Evolutionary conservation across 768 basidiomycete genomes (phyloP).

Genomic region (Austroboletus eburneus): DNA sequence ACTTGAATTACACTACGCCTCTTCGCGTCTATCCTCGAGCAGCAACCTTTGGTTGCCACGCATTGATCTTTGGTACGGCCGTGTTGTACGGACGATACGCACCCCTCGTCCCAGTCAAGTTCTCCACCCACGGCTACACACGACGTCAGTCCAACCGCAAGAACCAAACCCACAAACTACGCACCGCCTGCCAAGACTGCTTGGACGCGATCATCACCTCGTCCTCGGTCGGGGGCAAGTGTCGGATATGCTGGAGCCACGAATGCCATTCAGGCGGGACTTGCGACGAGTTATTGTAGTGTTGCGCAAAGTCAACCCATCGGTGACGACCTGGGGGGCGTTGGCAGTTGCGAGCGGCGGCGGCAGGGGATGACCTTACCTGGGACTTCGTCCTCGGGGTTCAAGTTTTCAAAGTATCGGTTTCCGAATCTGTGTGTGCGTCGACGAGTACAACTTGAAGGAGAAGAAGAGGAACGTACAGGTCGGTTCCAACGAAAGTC

Average conservation of each 20-base stretch:
- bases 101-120: constrained; percentile 88
- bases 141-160: not conserved
- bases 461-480: constrained; percentile 48
- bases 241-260: constrained; percentile 89
- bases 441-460: not conserved
- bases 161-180: constrained; percentile 19
- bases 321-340: constrained; percentile 74
- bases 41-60: constrained; percentile 77
- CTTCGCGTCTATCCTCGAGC: constrained; percentile 36
- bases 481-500: constrained; percentile 68
- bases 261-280: constrained; percentile 97
- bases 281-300: constrained; percentile 88
- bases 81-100: constrained; percentile 91
- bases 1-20: not conserved
- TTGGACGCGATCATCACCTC: constrained; percentile 55
- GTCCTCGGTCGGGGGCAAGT: constrained; percentile 75
- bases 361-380: constrained; percentile 43
- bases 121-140: constrained; percentile 75
- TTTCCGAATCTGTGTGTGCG: constrained; percentile 75
- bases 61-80: constrained; percentile 69
- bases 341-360: not conserved
- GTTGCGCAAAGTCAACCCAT: constrained; percentile 95
- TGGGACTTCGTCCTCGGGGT: constrained; percentile 82
- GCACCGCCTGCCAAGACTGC: constrained; percentile 81
- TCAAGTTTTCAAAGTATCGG: constrained; percentile 89